Evolutionary conservation across 345 rosid species (phyloP), one percentile per base, ranked within the genome.

Genomic region (Murraya koenigii): DNA sequence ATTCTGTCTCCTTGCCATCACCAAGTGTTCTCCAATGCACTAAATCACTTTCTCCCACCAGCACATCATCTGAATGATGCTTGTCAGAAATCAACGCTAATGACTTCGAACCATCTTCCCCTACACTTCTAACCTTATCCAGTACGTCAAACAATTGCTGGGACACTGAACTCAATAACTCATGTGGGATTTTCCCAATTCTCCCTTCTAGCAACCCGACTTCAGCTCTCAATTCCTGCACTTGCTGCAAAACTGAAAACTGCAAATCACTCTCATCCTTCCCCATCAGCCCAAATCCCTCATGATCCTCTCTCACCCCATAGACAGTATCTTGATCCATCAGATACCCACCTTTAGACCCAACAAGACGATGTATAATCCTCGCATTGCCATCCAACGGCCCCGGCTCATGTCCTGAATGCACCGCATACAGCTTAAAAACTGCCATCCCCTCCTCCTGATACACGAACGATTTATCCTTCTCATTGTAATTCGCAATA

Each of bases 391-490:
- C 99, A 88, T 96, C 98, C 84, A 88, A 68, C 0, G 99, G 98
- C 73, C 99, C 99, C 0, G 99, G 99, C 77, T 96, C 98, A 75
- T 96, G 99, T n/a, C 99, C 97, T 0, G 99, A 88, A 88, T 96
- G 99, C 67, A 96, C 99, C 0, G 97, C 99, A 76, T 92, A 96
- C 22, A 96, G 75, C 88, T 92, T 96, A 79, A 96, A 96, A 73
- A 96, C 90, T 0, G 99, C 98, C 83, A 88, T 78, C 62, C 99
- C 99, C 81, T 96, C 99, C 82, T 96, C 99, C 80, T 94, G 91
- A 80, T 96, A 96, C 25, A 94, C 95, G 84, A 96, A 96, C 3
- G 94, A 91, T 82, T 91, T 96, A 78, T 94, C 95, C 94, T 90
- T 96, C 82, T 96, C 99, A 81, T 90, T 94, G 75, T 96, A 96